Evolutionary conservation across 2,329 filamentous ascomycete species (phyloP).

Genomic region (Cladosporium sp.): DNA sequence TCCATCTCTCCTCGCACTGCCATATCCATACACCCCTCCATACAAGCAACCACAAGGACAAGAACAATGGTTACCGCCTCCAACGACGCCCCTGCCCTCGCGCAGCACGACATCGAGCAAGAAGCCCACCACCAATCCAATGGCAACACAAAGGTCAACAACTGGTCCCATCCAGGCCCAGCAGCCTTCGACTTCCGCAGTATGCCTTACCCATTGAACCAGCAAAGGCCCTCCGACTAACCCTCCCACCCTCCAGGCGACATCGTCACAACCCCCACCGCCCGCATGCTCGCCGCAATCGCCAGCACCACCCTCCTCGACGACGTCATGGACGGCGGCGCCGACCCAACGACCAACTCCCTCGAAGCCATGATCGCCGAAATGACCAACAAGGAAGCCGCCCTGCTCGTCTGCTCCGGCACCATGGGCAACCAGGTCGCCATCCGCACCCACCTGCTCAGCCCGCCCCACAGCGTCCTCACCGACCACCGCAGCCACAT

Average conservation of each 20-base stretch:
- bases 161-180: constrained; percentile 49
- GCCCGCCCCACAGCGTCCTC: constrained; percentile 78
- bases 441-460: constrained; percentile 72
- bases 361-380: constrained; percentile 74
- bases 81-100: constrained; percentile 24
- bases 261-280: constrained; percentile 73
- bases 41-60: not conserved
- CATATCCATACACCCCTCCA: not conserved
- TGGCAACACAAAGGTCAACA: constrained; percentile 35
- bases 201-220: constrained; percentile 21
- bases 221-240: constrained; percentile 1
- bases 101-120: constrained; percentile 26
- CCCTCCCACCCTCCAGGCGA: constrained; percentile 45
- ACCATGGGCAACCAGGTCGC: constrained; percentile 95
- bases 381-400: constrained; percentile 74
- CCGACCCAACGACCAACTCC: constrained; percentile 75
- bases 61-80: constrained; percentile 24
- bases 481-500: constrained; percentile 81
- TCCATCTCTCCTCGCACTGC: not conserved
- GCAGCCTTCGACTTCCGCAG: constrained; percentile 61
- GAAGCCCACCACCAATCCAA: constrained; percentile 31
- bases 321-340: constrained; percentile 75
- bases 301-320: constrained; percentile 73
- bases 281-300: constrained; percentile 80
- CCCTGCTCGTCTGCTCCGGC: constrained; percentile 80